Evolutionary conservation across 352 stramenopile species (phyloP), one percentile per base, ranked within the genome.

Genomic region (Globisporangium mamillatum): DNA sequence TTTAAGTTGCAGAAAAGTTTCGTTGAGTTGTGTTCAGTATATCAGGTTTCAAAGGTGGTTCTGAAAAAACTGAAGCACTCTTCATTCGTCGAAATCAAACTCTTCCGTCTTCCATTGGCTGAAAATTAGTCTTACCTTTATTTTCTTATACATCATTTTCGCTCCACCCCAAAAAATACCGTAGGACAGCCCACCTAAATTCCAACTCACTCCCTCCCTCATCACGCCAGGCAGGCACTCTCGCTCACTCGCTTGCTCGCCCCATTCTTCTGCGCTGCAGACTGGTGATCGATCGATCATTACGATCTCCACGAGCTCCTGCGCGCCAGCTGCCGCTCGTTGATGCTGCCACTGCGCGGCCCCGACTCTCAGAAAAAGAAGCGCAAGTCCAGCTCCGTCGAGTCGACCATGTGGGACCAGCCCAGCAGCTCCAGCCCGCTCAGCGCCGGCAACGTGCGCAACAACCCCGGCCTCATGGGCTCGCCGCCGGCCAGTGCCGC

Each of bases 331-430:
- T 18, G 32, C 38, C 18, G 67, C 59, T 50, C 50, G 75, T 80
- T 73, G 64, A 78, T 83, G 78, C 78, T 73, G 41, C 67, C 78
- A 74, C 68, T 72, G 68, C 68, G 74, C 69, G 82, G 77, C 60
- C 66, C 78, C 20, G 75, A 78, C 68, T 72, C 67, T 32, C 52
- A 67, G 52, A 84, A 89, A 75, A 93, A 93, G 81, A 93, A 93
- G 78, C 85, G 85, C 68, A 93, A 93, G 82, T 80, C 88, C 56
- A 93, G 85, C 66, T 85, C 79, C 34, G 67, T 89, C 59, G 85
- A 86, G n/a, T 68, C 63, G 48, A 74, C 63, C 70, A 89, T 92
- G 83, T 91, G 82, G 52, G 77, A 89, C 50, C 68, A 81, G 64
- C 66, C 66, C 41, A 63, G 60, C 14, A 75, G 63, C 64, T 8